These are phyloP conservation scores for Noccaea caerulescens DNA, from an alignment of 345 rosid genomes.

Conservation along the genomic window DNA sequence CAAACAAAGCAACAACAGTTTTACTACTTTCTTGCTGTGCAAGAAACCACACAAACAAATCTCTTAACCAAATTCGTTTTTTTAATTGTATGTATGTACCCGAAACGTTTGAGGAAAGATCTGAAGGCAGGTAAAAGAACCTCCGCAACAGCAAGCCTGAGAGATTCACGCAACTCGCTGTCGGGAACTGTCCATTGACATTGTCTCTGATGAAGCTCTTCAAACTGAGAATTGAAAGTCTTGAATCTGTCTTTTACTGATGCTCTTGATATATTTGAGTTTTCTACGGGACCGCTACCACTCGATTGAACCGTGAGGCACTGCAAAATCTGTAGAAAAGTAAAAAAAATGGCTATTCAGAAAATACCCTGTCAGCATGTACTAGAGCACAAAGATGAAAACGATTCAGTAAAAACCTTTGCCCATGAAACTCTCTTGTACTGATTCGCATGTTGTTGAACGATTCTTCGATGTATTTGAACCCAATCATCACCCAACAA, in stretches of 20 bases:
- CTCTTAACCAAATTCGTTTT: slow-evolving; percentile 1
- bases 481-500: slow-evolving; percentile 98
- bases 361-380: neutral
- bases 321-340: slow-evolving; percentile 73
- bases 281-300: slow-evolving; percentile 44
- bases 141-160: slow-evolving; percentile 96
- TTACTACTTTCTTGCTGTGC: neutral
- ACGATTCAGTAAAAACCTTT: slow-evolving; percentile 54
- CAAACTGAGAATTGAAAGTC: slow-evolving; percentile 83
- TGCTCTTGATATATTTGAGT: slow-evolving; percentile 67
- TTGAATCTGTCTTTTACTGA: slow-evolving; percentile 87
- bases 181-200: slow-evolving; percentile 98
- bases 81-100: slow-evolving; percentile 43
- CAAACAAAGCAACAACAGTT: neutral
- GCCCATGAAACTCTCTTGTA: slow-evolving; percentile 98
- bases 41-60: slow-evolving; percentile 24
- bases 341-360: slow-evolving; percentile 14
- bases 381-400: neutral
- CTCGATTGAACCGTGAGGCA: slow-evolving; percentile 75
- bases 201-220: slow-evolving; percentile 91
- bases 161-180: slow-evolving; percentile 88
- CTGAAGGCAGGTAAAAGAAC: slow-evolving; percentile 94
- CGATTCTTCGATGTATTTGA: slow-evolving; percentile 92
- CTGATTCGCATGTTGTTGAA: slow-evolving; percentile 97
- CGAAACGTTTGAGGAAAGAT: slow-evolving; percentile 86